phyloP scores from a whole-genome alignment of 2,329 filamentous ascomycete species.

The Geoglossum cookeanum region DNA sequence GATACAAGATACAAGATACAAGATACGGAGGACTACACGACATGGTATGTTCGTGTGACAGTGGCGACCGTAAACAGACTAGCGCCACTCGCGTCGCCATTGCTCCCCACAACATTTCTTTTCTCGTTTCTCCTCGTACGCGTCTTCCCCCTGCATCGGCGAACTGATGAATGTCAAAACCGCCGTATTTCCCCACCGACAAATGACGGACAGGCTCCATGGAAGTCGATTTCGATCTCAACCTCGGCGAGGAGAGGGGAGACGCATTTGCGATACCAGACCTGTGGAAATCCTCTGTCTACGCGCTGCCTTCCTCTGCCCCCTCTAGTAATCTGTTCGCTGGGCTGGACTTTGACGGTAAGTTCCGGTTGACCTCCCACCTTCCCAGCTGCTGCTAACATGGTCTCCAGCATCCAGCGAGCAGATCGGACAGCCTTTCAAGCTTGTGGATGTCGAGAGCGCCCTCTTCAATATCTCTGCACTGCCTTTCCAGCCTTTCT shows the following conservation, averaged over 20 bases:
- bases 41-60: too few relatives aligned
- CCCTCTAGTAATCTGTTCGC: conserved; percentile 14
- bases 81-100: not conserved
- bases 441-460: not conserved
- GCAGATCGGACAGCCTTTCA: not conserved
- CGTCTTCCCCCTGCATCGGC: not conserved
- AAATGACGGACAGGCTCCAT: not conserved
- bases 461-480: not conserved
- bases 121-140: not conserved
- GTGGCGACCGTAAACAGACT: not conserved
- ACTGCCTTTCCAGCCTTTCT: not conserved
- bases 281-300: conserved; percentile 35
- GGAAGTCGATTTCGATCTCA: not conserved
- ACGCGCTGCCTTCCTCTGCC: conserved; percentile 22
- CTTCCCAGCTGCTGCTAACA: not conserved
- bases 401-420: not conserved
- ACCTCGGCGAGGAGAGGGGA: conserved; percentile 2
- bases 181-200: not conserved
- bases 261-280: conserved; percentile 39
- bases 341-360: conserved; percentile 12
- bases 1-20: not conserved
- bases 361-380: not conserved
- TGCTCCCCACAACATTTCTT: not conserved
- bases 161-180: not conserved
- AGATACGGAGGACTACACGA: too few relatives aligned